Evolutionary conservation across 805 yeast genomes (phyloP), one percentile per base, ranked within the genome.

Genomic region (Cyberlindnera maclurae): DNA sequence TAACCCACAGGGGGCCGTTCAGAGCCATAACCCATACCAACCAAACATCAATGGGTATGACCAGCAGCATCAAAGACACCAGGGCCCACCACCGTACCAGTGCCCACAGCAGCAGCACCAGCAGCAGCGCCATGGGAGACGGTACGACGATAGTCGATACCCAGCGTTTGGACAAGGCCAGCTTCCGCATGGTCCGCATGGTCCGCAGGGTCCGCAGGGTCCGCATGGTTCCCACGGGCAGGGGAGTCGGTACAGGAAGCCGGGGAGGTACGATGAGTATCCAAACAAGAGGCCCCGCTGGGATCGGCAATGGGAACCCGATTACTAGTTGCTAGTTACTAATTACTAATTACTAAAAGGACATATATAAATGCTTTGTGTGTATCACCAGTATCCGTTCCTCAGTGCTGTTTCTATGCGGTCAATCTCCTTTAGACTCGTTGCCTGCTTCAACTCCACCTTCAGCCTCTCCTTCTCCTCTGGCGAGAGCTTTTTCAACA

Each of bases 381-480:
- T 20, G 8, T 11, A 20, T 40, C 40, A 56, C 26, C 57, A 24
- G 39, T 60, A 59, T 4, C 68, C 77, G 26, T 55, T 61, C 39
- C 60, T 59, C 33, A 82, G 60, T 15, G 74, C 65, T 20, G 60
- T 63, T 55, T 86, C 94, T 17, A 88, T 72, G 36, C 75, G 63
- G 41, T 79, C 83, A 6, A 88, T 83, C 45, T 89, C 96, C 5
- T 73, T 83, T 41, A 89, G 55, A 37, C 79, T 76, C 4, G 77
- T 69, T 1, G 96, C 95, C 26, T 61, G 64, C 37, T 69, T 67
- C 40, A 89, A 63, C 45, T 75, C 70, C 31, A 64, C 54, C 44
- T 78, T 67, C 35, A 89, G 59, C 33, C 62, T 59, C 12, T 59
- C 57, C 40, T 67, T 71, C 29, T 80, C 87, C 27, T 70, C 75